These are phyloP conservation scores for Polytolypa hystricis DNA, from an alignment of 2,329 filamentous ascomycete genomes.

Conservation along the genomic window DNA sequence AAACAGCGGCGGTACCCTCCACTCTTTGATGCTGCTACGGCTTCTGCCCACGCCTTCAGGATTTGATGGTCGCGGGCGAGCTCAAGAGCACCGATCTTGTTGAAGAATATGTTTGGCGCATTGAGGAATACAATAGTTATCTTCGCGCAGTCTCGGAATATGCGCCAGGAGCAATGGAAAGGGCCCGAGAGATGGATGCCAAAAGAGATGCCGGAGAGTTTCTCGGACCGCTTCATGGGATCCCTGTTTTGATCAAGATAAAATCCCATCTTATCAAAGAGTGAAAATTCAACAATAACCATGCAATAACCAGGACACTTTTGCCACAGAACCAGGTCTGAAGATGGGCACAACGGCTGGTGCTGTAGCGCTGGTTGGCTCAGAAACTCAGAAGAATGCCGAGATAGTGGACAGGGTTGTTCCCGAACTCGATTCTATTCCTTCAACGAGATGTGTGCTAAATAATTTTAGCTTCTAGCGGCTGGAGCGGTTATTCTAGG, in stretches of 20 bases:
- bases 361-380: conserved; percentile 15
- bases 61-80: not conserved
- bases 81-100: conserved; percentile 1
- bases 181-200: conserved; percentile 16
- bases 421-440: too few species aligned
- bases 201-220: conserved; percentile 17
- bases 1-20: too few species aligned
- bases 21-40: not conserved
- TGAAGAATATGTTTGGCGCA: not conserved
- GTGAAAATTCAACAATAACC: not conserved
- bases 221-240: conserved; percentile 22
- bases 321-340: conserved; percentile 18
- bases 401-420: conserved; percentile 13
- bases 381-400: conserved; percentile 16
- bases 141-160: conserved; percentile 1
- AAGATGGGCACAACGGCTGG: conserved; percentile 20
- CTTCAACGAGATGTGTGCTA: not conserved
- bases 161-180: not conserved
- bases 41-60: not conserved
- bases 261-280: not conserved
- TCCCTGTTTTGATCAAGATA: conserved; percentile 26
- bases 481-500: conserved; percentile 24
- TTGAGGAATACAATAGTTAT: conserved; percentile 1
- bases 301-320: conserved; percentile 18
- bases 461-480: conserved; percentile 13